Evolutionary conservation across 2,329 filamentous ascomycete species (phyloP), one percentile per base, ranked within the genome.

Genomic region (Epichloe typhina): DNA sequence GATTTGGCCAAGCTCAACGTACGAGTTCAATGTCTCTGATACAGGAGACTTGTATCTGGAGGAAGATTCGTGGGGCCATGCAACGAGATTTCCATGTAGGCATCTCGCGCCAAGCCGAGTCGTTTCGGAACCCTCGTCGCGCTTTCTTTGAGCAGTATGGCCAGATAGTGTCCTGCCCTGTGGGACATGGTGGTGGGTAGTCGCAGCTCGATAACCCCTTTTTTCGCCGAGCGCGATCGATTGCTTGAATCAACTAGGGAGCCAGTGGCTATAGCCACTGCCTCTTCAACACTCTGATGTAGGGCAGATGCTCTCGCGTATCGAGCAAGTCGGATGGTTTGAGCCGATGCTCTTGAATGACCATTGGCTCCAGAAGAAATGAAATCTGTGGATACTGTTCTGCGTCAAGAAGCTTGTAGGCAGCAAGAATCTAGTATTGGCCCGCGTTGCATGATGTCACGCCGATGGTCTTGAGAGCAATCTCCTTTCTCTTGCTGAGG

Each of bases 401-500:
- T 31, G 31, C 31, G 31, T 31, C 31, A 31, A 31, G 31, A 11
- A 31, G 31, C 31, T 31, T 31, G 1, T 31, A 9, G 31, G 4
- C 31, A 31, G 9, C 8, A 31, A 31, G 8, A 31, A 9, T 4
- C 36, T 38, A 13, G 4, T 38, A 9, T 9, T 9, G 26, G 26
- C 13, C 13, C 36, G 8, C 26, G 8, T 11, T 9, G 4, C 8
- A 31, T 9, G 26, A 31, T 31, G 26, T 49, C 64, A 67, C 23
- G 75, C 71, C 33, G 72, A 78, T 40, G 79, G 77, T 0, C 77
- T 83, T 43, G 79, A 71, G 73, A 37, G 79, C 73, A 0, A 73
- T 74, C 50, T 73, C 79, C 2, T 74, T 83, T 43, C 69, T 83
- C 33, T 67, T 84, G 1, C 79, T 4, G 70, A 75, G 47, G 78